Evolutionary conservation across 257 asterid genomes (phyloP).

Genomic region (Solanum clarkiae): DNA sequence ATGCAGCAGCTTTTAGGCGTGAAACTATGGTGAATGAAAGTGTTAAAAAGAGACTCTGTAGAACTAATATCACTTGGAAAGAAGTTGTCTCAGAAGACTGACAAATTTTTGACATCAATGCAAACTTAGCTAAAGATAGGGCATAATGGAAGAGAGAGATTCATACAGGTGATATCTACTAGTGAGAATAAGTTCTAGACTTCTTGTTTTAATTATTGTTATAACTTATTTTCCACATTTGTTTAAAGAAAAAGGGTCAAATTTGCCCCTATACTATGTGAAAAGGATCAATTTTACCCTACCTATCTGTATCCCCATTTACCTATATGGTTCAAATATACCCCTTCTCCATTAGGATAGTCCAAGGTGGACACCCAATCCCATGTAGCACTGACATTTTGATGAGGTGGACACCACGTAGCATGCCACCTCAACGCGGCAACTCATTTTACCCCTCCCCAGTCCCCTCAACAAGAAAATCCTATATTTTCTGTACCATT

Average conservation of each 20-base stretch:
- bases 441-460: background rate
- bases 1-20: background rate
- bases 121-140: background rate
- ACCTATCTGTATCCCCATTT: background rate
- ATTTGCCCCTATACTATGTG: background rate
- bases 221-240: background rate
- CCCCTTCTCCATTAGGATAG: background rate
- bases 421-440: background rate
- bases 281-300: background rate
- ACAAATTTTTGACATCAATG: background rate
- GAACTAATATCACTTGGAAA: background rate
- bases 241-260: background rate
- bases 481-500: background rate
- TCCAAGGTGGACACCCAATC: background rate
- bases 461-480: background rate
- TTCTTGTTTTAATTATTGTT: background rate
- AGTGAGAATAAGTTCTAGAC: background rate
- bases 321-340: background rate
- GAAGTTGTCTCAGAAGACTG: background rate
- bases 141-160: background rate
- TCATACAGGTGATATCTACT: background rate
- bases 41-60: background rate
- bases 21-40: background rate
- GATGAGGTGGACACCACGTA: background rate
- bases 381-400: background rate